These are phyloP conservation scores for Celoporthe dispersa DNA, from an alignment of 2,329 filamentous ascomycete genomes.

Conservation along the genomic window DNA sequence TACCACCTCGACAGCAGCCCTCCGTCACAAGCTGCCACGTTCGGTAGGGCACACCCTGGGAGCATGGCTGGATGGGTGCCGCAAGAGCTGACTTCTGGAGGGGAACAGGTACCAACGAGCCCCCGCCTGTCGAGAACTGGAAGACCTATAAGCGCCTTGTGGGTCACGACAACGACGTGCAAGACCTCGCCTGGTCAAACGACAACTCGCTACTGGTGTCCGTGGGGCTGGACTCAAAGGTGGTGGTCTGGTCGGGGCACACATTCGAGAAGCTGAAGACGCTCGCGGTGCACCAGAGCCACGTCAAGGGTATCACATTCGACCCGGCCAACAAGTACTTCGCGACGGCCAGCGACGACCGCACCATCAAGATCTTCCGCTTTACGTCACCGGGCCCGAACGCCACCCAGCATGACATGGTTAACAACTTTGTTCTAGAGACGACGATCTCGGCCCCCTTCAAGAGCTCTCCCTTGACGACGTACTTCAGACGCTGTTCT, in stretches of 20 bases:
- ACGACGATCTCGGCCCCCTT: conserved; percentile 90
- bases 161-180: conserved; percentile 97
- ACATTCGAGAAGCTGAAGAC: conserved; percentile 99
- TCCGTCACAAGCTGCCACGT: conserved; percentile 75
- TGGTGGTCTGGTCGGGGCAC: conserved; percentile 97
- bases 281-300: conserved; percentile 88
- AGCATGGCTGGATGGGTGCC: background rate
- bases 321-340: conserved; percentile 99
- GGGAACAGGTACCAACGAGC: conserved; percentile 74
- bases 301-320: conserved; percentile 98
- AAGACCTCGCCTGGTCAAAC: conserved; percentile 95
- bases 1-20: conserved; percentile 87
- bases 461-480: conserved; percentile 88
- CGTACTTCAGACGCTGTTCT: conserved; percentile 94
- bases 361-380: conserved; percentile 94
- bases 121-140: conserved; percentile 96
- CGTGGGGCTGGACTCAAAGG: conserved; percentile 94
- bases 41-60: conserved; percentile 59
- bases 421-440: conserved; percentile 95
- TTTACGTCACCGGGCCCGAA: conserved; percentile 92
- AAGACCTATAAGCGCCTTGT: conserved; percentile 91
- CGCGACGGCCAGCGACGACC: conserved; percentile 94
- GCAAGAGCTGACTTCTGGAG: conserved; percentile 7
- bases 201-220: conserved; percentile 96
- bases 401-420: conserved; percentile 90